Percentiles rank a stretch among this genome's conserved stretches.
phyloP scores from a whole-genome alignment of 2,329 filamentous ascomycete species.

The Hypoxylon rubiginosum region DNA sequence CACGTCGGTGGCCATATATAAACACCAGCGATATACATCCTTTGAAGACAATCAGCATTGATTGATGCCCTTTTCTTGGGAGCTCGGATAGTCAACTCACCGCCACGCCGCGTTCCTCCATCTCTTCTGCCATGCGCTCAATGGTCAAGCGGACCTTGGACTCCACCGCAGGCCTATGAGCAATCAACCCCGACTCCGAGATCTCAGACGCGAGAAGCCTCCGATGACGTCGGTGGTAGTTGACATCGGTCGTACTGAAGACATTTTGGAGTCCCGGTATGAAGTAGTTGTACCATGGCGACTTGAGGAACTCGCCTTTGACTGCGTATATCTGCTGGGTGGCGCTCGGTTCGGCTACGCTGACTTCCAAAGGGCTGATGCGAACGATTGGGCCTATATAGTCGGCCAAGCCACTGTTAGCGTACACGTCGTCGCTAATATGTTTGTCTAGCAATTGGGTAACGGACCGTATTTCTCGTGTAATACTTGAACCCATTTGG shows the following conservation, averaged over 20 bases:
- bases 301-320: constrained; percentile 50
- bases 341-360: constrained; percentile 43
- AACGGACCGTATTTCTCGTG: constrained; percentile 47
- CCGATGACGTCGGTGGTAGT: constrained; percentile 57
- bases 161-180: constrained; percentile 53
- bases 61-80: neutral
- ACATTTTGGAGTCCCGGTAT: constrained; percentile 48
- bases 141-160: constrained; percentile 57
- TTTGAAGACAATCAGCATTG: neutral
- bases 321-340: constrained; percentile 48
- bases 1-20: constrained; percentile 67
- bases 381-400: constrained; percentile 48
- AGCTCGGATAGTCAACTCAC: constrained; percentile 11
- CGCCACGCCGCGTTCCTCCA: constrained; percentile 51
- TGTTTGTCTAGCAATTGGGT: neutral
- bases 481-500: constrained; percentile 43
- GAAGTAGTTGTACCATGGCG: constrained; percentile 43
- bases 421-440: neutral
- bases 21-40: constrained; percentile 68
- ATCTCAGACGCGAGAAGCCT: constrained; percentile 58
- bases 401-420: neutral
- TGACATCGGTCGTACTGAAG: constrained; percentile 58
- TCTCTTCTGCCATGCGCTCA: constrained; percentile 60
- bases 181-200: constrained; percentile 54
- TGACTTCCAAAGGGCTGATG: constrained; percentile 45